These are phyloP conservation scores for Rosa chinensis DNA, from an alignment of 306 rosid genomes.

Conservation along the genomic window DNA sequence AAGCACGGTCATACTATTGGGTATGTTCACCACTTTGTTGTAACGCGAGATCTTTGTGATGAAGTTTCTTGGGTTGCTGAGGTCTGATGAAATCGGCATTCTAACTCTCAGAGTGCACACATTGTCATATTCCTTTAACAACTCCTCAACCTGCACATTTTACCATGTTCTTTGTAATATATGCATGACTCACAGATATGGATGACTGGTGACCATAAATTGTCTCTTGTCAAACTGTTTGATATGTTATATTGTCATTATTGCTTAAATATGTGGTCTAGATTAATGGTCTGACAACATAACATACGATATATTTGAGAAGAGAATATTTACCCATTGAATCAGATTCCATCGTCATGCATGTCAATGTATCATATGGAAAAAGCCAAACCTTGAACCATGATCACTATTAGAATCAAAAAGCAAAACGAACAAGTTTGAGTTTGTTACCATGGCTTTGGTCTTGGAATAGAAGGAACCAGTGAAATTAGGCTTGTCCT, in stretches of 20 bases:
- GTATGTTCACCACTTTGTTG: constrained; percentile 69
- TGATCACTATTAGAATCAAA: not conserved
- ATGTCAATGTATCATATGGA: not conserved
- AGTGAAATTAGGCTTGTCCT: constrained; percentile 62
- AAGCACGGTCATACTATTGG: constrained; percentile 73
- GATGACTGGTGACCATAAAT: not conserved
- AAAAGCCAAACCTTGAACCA: not conserved
- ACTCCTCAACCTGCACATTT: constrained; percentile 59
- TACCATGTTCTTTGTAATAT: not conserved
- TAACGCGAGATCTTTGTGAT: constrained; percentile 63
- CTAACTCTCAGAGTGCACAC: constrained; percentile 66
- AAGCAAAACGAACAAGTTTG: not conserved
- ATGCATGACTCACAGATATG: not conserved
- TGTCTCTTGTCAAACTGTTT: not conserved
- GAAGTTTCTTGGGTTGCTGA: constrained; percentile 71
- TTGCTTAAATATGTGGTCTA: not conserved
- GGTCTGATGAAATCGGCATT: constrained; percentile 78
- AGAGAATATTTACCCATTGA: not conserved
- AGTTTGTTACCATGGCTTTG: constrained; percentile 64
- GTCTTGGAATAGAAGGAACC: constrained; percentile 76
- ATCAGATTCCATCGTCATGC: not conserved
- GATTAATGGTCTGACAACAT: not conserved
- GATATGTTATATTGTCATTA: not conserved
- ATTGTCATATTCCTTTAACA: constrained; percentile 50
- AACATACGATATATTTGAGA: not conserved